Evolutionary conservation across 306 rosid genomes (phyloP).

Genomic region (Vachellia pachyceras): DNA sequence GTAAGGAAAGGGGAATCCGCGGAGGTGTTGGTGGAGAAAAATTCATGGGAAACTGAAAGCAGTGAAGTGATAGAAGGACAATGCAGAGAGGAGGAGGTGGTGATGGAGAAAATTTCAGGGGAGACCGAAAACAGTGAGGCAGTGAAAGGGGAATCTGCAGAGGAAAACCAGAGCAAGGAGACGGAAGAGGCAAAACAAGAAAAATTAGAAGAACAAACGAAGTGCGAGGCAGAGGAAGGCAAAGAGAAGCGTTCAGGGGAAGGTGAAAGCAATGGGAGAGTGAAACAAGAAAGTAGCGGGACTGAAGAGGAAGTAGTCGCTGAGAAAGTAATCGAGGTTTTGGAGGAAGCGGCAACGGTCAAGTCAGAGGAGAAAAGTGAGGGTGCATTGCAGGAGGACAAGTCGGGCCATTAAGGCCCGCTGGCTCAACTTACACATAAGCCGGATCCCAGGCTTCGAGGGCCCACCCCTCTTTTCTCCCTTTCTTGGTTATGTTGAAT

Average conservation of each 20-base stretch:
- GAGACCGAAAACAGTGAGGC: not conserved
- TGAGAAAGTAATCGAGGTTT: conserved; percentile 40
- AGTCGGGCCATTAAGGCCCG: not conserved
- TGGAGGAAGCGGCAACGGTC: conserved; percentile 23
- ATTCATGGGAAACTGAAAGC: not conserved
- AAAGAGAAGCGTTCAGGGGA: too few species aligned
- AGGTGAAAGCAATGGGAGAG: not conserved
- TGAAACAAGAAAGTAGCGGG: not conserved
- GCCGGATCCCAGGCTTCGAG: not conserved
- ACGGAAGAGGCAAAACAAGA: not conserved
- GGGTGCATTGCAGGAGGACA: not conserved
- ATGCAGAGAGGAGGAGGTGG: not conserved
- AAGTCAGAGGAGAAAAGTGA: conserved; percentile 9
- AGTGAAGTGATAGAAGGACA: not conserved
- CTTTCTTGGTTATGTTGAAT: conserved; percentile 5
- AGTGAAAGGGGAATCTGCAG: not conserved
- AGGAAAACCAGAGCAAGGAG: not conserved
- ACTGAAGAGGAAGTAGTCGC: conserved; percentile 3
- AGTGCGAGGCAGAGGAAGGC: too few species aligned
- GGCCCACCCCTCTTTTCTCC: not conserved
- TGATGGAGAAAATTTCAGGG: not conserved
- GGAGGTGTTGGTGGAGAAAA: not conserved
- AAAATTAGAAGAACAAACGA: not conserved
- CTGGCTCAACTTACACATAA: not conserved
- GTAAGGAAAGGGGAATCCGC: not conserved